Evolutionary conservation across 805 yeast genomes (phyloP).

Genomic region (Ogataea sp.): DNA sequence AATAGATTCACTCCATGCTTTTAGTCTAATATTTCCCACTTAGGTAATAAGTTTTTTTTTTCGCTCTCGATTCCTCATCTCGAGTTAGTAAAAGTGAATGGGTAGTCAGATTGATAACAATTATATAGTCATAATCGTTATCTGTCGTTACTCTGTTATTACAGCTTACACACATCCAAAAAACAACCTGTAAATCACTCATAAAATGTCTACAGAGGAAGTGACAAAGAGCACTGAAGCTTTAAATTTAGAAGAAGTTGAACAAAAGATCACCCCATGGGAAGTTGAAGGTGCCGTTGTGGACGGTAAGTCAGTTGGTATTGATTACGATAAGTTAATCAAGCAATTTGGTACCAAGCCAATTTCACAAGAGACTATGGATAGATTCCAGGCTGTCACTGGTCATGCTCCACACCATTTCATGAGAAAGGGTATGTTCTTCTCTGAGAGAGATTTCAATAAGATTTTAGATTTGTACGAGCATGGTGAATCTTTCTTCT

Average conservation of each 20-base stretch:
- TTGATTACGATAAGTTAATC: slow-evolving; percentile 86
- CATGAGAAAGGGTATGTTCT: slow-evolving; percentile 84
- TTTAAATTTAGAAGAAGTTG: slow-evolving; percentile 17
- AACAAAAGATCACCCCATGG: slow-evolving; percentile 87
- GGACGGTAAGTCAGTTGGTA: slow-evolving; percentile 84
- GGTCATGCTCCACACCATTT: slow-evolving; percentile 90
- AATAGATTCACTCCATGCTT: too few relatives aligned
- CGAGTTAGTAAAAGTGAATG: too few relatives aligned
- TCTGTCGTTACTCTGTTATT: too few relatives aligned
- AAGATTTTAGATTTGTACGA: slow-evolving; percentile 83
- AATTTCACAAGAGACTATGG: slow-evolving; percentile 62
- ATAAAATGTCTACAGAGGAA: too few relatives aligned
- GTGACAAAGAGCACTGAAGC: slow-evolving; percentile 14
- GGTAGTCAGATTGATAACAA: too few relatives aligned
- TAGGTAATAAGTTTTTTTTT: too few relatives aligned
- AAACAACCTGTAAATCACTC: too few relatives aligned
- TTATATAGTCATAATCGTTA: too few relatives aligned
- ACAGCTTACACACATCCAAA: too few relatives aligned
- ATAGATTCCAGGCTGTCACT: slow-evolving; percentile 70
- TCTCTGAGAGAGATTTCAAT: slow-evolving; percentile 78
- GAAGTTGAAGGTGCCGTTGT: slow-evolving; percentile 98
- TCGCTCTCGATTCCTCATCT: too few relatives aligned
- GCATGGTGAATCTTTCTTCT: slow-evolving; percentile 89
- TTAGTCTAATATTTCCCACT: too few relatives aligned
- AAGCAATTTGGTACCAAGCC: slow-evolving; percentile 78